phyloP scores from a whole-genome alignment of 805 yeast genomes.

The Candida glaebosa region DNA sequence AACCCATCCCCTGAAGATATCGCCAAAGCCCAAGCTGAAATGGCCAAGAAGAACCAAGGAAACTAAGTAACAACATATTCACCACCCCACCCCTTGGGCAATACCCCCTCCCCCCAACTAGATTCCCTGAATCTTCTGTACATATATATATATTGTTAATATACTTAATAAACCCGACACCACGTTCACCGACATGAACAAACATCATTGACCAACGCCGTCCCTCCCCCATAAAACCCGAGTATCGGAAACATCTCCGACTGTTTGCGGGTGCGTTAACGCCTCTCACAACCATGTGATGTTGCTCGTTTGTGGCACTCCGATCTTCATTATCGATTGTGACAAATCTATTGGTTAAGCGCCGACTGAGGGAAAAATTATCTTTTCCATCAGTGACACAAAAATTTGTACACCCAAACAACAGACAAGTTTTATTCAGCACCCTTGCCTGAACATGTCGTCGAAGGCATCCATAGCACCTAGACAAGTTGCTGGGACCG shows the following conservation, averaged over 20 bases:
- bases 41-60: conserved; percentile 10
- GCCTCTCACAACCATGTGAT: background rate
- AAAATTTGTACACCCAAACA: background rate
- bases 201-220: no score
- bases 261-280: background rate
- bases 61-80: background rate
- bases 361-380: no score
- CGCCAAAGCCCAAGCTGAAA: conserved; percentile 40
- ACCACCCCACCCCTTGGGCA: no score
- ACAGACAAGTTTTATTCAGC: background rate
- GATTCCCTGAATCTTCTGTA: no score
- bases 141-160: no score
- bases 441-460: background rate
- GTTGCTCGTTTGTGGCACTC: background rate
- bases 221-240: no score
- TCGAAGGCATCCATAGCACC: conserved; percentile 3
- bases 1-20: conserved; percentile 71
- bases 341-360: background rate
- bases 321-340: background rate
- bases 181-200: no score
- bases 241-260: no score
- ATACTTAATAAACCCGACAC: no score
- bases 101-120: no score
- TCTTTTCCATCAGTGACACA: conserved; percentile 13
- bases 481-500: background rate